phyloP scores from a whole-genome alignment of 2,329 filamentous ascomycete species.

The Fusarium anthophilum region DNA sequence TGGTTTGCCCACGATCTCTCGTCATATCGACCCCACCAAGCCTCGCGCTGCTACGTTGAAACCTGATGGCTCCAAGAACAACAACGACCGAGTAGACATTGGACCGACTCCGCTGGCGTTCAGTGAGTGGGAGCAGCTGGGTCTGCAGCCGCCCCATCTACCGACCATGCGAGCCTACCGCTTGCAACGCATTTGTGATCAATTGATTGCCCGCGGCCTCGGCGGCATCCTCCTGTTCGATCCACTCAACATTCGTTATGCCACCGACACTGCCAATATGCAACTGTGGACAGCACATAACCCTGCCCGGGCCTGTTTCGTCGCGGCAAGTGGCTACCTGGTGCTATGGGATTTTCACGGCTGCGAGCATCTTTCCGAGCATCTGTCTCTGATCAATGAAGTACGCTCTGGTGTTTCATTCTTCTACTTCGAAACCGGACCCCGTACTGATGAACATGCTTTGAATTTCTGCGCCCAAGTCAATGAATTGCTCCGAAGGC shows the following conservation, averaged over 20 bases:
- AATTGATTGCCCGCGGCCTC: accelerated
- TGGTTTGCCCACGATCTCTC: not conserved
- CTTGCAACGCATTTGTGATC: not conserved
- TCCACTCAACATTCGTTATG: not conserved
- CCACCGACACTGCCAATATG: not conserved
- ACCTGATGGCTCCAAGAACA: not conserved
- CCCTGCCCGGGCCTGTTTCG: not conserved
- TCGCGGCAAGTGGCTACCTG: not conserved
- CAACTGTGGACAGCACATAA: not conserved
- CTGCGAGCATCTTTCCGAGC: not conserved
- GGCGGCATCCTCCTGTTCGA: not conserved
- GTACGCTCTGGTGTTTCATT: not conserved
- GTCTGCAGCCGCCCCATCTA: not conserved
- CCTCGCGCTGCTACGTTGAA: not conserved
- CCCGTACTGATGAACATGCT: not conserved
- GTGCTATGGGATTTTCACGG: not conserved
- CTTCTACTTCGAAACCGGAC: not conserved
- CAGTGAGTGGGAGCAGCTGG: not conserved
- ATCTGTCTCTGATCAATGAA: not conserved
- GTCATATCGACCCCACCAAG: not conserved
- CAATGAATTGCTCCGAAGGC: not conserved
- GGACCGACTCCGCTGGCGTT: not conserved
- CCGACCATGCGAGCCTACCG: not conserved
- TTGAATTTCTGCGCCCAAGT: not conserved
- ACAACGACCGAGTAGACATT: not conserved